These are phyloP conservation scores for Leonotis leonurus DNA, from an alignment of 257 asterid genomes.

Conservation along the genomic window DNA sequence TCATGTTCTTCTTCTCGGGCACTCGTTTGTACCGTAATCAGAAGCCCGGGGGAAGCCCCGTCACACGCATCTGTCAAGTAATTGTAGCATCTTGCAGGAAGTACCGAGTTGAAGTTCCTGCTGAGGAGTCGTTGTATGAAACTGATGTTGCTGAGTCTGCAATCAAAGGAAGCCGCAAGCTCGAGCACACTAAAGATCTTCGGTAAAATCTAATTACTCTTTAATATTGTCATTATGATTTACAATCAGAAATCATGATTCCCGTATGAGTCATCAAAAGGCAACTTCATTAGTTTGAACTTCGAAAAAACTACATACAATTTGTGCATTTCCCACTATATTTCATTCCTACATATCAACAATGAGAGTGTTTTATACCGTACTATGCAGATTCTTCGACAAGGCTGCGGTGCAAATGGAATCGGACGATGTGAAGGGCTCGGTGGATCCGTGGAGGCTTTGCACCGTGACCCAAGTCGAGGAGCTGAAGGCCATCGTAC, in stretches of 20 bases:
- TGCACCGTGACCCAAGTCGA: slow-evolving; percentile 77
- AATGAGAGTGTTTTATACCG: background rate
- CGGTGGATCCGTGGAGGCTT: slow-evolving; percentile 46
- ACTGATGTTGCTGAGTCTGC: slow-evolving; percentile 14
- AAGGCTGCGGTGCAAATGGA: slow-evolving; percentile 59
- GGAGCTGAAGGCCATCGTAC: slow-evolving; percentile 61
- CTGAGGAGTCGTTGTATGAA: slow-evolving; percentile 13
- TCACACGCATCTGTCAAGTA: slow-evolving; percentile 56
- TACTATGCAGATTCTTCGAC: slow-evolving; percentile 48
- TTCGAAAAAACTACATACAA: too few relatives aligned
- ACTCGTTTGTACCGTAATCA: slow-evolving; percentile 58
- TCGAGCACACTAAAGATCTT: slow-evolving; percentile 17
- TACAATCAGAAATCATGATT: too few relatives aligned
- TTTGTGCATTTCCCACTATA: background rate
- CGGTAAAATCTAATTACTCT: background rate
- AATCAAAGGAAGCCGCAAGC: slow-evolving; percentile 24
- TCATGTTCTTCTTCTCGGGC: slow-evolving; percentile 59
- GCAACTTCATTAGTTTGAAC: too few relatives aligned
- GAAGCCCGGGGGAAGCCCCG: slow-evolving; percentile 68
- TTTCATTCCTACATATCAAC: too few relatives aligned
- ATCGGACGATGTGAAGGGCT: slow-evolving; percentile 31
- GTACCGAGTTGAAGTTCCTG: slow-evolving; percentile 12
- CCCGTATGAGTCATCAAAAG: too few relatives aligned
- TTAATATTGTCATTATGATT: background rate
- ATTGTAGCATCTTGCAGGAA: slow-evolving; percentile 19